Evolutionary conservation across 805 yeast species (phyloP), one percentile per base, ranked within the genome.

Genomic region (Priceomyces carsonii): DNA sequence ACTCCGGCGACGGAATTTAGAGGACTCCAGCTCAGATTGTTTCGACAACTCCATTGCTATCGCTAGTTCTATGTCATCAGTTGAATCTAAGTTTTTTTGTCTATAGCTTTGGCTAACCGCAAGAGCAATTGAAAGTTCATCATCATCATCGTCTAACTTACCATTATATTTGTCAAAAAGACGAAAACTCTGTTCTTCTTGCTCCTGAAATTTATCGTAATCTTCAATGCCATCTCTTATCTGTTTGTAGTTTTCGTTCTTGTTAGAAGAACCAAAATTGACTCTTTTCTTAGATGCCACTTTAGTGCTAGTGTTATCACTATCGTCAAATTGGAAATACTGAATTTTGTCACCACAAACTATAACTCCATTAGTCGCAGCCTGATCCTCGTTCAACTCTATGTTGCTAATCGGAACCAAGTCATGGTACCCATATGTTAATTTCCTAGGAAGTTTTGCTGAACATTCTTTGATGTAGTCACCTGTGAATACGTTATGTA

Each of bases 121-220:
- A 29, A 72, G 35, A 1, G 75, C 76, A 46, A 69, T 48, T 17
- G 61, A 56, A 18, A 66, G 43, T 37, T 66, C 70, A 18, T 69
- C 75, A 5, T 67, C 67, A 33, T 66, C 71, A 4, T 50, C 53
- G 14, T 42, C 45, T 10, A 50, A 47, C 3, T 51, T 50, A 2
- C 81, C 82, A 46, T 76, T 76, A 47, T 64, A 76, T 51, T 67
- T 73, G 22, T 65, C 65, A 18, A 71, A 44, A 33, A 70, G 50
- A 8, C 42, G 40, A 5, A 55, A 49, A 6, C 50, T 42, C 38
- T 58, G 46, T 9, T 43, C 40, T 20, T 45, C 39, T 15, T 47
- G 40, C 37, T 57, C 57, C 33, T 56, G 49, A 16, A 50, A 55
- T 18, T 45, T 39, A 26, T 63, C 63, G 40, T 61, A 68, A 20